phyloP scores from a whole-genome alignment of 139 green algal genomes.

The Auxenochlorella pyrenoidosa region DNA sequence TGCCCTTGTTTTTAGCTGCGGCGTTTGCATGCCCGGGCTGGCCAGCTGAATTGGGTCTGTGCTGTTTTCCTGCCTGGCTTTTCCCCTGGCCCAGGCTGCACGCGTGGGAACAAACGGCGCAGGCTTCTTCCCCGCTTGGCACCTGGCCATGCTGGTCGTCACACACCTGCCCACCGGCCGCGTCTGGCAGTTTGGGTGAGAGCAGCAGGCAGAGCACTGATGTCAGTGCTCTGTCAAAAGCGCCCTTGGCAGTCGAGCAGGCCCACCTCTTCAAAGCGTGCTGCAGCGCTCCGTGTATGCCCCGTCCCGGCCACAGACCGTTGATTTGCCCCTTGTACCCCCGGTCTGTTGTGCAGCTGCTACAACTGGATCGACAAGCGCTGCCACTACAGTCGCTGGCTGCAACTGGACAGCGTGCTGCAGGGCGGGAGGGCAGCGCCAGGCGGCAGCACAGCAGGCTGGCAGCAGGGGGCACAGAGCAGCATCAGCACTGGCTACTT shows the following conservation, averaged over 20 bases:
- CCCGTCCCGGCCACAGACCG: no score
- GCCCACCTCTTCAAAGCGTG: background rate
- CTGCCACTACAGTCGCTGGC: slow-evolving; percentile 16
- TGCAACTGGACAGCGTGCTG: slow-evolving; percentile 33
- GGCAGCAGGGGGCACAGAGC: background rate
- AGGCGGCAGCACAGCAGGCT: background rate
- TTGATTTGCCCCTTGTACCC: no score
- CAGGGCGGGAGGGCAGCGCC: background rate
- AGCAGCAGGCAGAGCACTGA: background rate
- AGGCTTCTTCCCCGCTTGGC: slow-evolving; percentile 72
- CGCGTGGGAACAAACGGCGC: slow-evolving; percentile 66
- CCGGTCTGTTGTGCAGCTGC: slow-evolving; percentile 7
- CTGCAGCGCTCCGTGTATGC: background rate
- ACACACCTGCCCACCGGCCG: slow-evolving; percentile 57
- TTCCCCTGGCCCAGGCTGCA: no score
- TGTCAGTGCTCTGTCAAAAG: no score
- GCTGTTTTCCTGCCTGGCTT: no score
- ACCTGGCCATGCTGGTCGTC: slow-evolving; percentile 70
- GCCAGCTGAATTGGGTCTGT: no score
- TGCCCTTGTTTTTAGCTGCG: no score
- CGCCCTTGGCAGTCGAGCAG: no score
- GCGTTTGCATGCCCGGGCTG: no score
- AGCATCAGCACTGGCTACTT: background rate
- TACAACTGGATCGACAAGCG: slow-evolving; percentile 39
- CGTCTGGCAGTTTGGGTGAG: slow-evolving; percentile 57